Evolutionary conservation across 2,329 filamentous ascomycete species (phyloP), one percentile per base, ranked within the genome.

Genomic region (Cladosporium sp.): DNA sequence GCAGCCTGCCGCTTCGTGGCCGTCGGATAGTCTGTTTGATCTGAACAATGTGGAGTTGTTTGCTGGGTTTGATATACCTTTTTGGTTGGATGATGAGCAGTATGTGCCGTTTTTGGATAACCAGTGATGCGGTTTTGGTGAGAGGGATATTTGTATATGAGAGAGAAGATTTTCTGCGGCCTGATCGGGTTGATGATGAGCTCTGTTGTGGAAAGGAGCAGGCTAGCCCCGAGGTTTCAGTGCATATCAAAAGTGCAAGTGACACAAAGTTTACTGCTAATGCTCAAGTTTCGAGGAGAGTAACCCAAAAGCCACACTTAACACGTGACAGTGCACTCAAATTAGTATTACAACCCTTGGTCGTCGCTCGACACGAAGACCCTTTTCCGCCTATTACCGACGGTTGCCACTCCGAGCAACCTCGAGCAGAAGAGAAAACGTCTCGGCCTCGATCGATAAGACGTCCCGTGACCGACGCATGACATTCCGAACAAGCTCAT

Each of bases 81-180:
- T 77, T 56, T 77, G 75, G 75, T 70, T 77, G 40, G 75, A 75
- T 6, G 73, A 77, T 59, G 75, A 76, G 64, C 73, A 76, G 61
- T 72, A 76, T 49, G 62, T 65, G 21, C 58, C 64, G 10, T 62
- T 68, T 23, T 35, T 68, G 52, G 46, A 65, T 55, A 33, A 33
- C 21, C 29, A 55, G 31, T 55, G 52, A 55, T 55, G 52, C 2
- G 52, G 28, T 2, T 12, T 33, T 33, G 3, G n/a, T 12, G 28
- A 6, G 18, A 12, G 52, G 16, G 16, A 29, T 21, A n/a, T 55
- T 29, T 33, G 26, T 33, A 55, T 8, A 55, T 6, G 28, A 33
- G 40, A 5, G 12, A 12, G 8, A 21, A 12, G n/a, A 23, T 10
- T 4, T 46, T 5, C 10, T 12, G 21, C 40, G 8, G n/a, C n/a